phyloP scores from a whole-genome alignment of 768 basidiomycete genomes.

The Royoungia palumana region DNA sequence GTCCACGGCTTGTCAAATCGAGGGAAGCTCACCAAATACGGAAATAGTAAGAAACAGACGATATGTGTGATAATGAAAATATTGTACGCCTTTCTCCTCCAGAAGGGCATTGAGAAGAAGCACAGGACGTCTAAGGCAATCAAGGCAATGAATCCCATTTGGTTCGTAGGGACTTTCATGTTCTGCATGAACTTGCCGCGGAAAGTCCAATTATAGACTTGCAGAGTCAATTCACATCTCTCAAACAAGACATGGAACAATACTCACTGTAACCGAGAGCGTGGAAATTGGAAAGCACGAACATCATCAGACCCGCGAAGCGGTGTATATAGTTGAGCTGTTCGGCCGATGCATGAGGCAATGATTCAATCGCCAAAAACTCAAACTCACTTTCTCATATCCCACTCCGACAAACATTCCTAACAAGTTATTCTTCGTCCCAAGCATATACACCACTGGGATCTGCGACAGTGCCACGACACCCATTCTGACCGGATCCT shows the following conservation, averaged over 20 bases:
- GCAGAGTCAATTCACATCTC: not conserved
- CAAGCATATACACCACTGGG: slow-evolving; percentile 42
- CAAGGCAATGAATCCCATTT: slow-evolving; percentile 35
- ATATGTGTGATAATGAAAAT: slow-evolving; percentile 44
- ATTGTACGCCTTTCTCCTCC: slow-evolving; percentile 42
- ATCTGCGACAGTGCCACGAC: slow-evolving; percentile 43
- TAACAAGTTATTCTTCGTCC: slow-evolving; percentile 48
- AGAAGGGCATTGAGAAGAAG: slow-evolving; percentile 38
- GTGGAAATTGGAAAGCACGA: slow-evolving; percentile 42
- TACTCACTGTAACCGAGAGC: slow-evolving; percentile 38
- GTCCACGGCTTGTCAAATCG: slow-evolving; percentile 7
- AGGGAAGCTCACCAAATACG: slow-evolving; percentile 33
- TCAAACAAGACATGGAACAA: not conserved
- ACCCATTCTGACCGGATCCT: slow-evolving; percentile 32
- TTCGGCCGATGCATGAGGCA: not conserved
- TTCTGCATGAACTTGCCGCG: slow-evolving; percentile 13
- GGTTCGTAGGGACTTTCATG: slow-evolving; percentile 10
- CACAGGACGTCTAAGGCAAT: slow-evolving; percentile 35
- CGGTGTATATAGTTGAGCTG: slow-evolving; percentile 56
- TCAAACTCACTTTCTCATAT: slow-evolving; percentile 44
- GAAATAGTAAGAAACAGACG: slow-evolving; percentile 39
- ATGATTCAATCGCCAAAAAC: not conserved
- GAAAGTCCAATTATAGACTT: slow-evolving; percentile 31
- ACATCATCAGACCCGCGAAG: slow-evolving; percentile 43
- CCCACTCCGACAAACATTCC: slow-evolving; percentile 40